Base-by-base conservation (phyloP, 805 yeast genomes). In the Candida verbasci region DNA sequence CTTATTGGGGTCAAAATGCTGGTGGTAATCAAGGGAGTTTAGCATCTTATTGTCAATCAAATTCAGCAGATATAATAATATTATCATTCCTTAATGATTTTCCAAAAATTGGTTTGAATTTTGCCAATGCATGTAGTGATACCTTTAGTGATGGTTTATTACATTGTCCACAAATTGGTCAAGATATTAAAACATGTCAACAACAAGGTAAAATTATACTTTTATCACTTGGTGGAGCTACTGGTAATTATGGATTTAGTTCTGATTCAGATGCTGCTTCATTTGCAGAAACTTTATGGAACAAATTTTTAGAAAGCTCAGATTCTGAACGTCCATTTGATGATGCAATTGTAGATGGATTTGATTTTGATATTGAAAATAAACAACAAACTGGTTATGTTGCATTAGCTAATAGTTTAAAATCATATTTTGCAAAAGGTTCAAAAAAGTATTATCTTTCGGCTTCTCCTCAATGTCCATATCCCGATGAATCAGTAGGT, bases 401-500 rank as follows among this genome's bases (percentile, higher is more conserved):
- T 24, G 58, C 60, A 8, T 45, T 57, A 35, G 64, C 62, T 31
- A 47, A 48, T 8, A 60, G 66, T 29, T 43, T 56, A 17, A 41
- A 51, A 34, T 17, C 29, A 12, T 38, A 40, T 11, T 56, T 49
- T 31, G 30, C 39, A 6, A 20, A 29, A 0, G 53, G 51, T 34
- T 12, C 51, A 8, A 83, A 80, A 59, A 49, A 58, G 17, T 85
- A 80, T 64, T 85, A 82, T 57, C 62, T 87, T 27, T 78, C 94
- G 34, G 95, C 95, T 45, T 91, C 96, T 43, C 96, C 96, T 14
- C 96, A 87, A 65, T 88, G 96, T 65, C 82, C 78, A 15, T 83
- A 81, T 55, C 95, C 96, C 11, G 96, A 88, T 63, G 82, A 43
- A 16, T 50, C 56, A 17, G 52, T 56, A n/a, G 59, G 61, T n/a